A percentile compares a stretch with the other conserved stretches of the same genome.
phyloP scores from a whole-genome alignment of 1,284 basidiomycete genomes.

The Tilletia horrida region DNA sequence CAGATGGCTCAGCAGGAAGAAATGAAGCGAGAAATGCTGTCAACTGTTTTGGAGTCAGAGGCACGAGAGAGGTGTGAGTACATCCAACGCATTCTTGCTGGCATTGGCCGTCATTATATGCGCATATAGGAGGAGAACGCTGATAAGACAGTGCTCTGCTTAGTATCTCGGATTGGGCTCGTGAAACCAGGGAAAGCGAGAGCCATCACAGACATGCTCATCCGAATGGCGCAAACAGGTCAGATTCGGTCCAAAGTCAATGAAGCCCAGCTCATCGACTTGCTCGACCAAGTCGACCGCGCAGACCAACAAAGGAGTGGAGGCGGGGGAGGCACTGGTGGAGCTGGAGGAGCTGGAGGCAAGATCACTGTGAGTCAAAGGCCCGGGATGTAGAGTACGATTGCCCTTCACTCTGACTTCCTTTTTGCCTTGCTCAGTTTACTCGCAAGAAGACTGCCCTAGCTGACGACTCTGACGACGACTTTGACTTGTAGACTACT shows the following conservation, averaged over 20 bases:
- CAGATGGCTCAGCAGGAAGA: conserved; percentile 55
- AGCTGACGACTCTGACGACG: conserved; percentile 63
- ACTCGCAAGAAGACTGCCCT: conserved; percentile 65
- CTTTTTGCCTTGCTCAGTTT: conserved; percentile 60
- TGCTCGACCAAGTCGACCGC: conserved; percentile 78
- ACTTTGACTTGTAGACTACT: conserved; percentile 63
- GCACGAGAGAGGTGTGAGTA: conserved; percentile 85
- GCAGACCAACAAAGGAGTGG: conserved; percentile 23
- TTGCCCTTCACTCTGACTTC: too few relatives aligned
- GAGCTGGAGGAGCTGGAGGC: conserved; percentile 63
- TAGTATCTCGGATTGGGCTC: conserved; percentile 85
- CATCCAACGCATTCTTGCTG: too few relatives aligned
- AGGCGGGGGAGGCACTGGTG: conserved; percentile 59
- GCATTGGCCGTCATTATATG: too few relatives aligned
- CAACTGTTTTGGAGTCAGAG: conserved; percentile 78
- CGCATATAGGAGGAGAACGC: too few relatives aligned
- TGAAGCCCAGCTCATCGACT: conserved; percentile 81
- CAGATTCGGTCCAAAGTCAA: conserved; percentile 80
- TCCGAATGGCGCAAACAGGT: conserved; percentile 88
- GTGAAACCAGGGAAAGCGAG: conserved; percentile 83
- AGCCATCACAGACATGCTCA: conserved; percentile 78
- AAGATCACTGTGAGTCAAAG: conserved; percentile 60
- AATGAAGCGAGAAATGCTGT: conserved; percentile 67
- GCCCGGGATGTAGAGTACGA: too few relatives aligned
- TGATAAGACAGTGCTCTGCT: too few relatives aligned